A percentile compares a stretch with the other conserved stretches of the same genome.
These are phyloP conservation scores for Chaetomiaceae sp. DNA, from an alignment of 2,329 filamentous ascomycete species.

Conservation along the genomic window DNA sequence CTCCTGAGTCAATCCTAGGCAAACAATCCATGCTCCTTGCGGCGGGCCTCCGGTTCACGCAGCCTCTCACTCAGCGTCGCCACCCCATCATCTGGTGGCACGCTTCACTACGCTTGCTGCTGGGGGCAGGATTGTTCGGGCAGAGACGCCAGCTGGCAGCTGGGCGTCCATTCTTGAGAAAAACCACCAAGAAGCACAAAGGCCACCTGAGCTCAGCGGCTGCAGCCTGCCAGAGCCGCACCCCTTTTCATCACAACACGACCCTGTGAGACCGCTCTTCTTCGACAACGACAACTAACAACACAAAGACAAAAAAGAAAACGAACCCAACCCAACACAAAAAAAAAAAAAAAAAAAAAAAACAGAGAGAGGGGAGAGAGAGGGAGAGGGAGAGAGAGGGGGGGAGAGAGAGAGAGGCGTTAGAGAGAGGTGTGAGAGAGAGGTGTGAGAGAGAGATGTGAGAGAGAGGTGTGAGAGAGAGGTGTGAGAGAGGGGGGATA, in stretches of 20 bases:
- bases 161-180: background rate
- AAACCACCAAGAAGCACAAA: slow-evolving; percentile 3
- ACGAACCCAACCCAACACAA: no score
- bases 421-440: no score
- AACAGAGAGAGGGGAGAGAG: no score
- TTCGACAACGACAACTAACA: background rate
- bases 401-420: background rate
- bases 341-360: background rate
- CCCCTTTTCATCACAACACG: background rate
- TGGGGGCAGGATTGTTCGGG: no score
- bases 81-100: no score
- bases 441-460: no score
- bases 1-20: slow-evolving; percentile 40
- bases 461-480: background rate
- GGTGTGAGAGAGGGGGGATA: no score
- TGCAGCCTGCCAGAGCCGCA: slow-evolving; percentile 4
- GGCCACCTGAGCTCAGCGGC: background rate
- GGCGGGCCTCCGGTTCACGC: no score
- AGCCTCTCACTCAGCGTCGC: no score
- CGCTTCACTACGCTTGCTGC: no score
- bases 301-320: background rate
- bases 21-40: background rate
- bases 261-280: slow-evolving; percentile 2
- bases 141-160: no score
- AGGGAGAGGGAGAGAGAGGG: background rate